A percentile compares a stretch with the other conserved stretches of the same genome.
Conservation (phyloP, 495 filamentous ascomycete species). For the Viridothelium virens region DNA sequence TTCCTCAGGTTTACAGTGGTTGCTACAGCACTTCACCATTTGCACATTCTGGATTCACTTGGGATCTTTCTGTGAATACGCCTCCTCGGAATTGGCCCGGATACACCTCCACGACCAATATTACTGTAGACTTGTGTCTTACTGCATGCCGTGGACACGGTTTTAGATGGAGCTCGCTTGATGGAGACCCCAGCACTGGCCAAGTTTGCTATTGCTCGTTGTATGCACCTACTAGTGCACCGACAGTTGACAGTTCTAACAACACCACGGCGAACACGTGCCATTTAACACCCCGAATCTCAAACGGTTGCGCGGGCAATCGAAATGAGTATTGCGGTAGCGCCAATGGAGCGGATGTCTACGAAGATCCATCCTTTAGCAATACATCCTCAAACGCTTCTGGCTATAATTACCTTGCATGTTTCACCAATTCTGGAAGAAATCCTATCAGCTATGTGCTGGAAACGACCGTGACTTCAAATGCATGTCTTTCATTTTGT, state of each 20-base stretch:
- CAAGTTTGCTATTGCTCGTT: not conserved
- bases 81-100: constrained; percentile 3
- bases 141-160: constrained; percentile 12
- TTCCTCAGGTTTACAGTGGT: constrained; percentile 10
- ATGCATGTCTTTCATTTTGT: constrained; percentile 1
- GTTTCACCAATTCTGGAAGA: constrained; percentile 6
- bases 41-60: not conserved
- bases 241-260: not conserved
- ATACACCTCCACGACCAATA: constrained; percentile 5
- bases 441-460: constrained; percentile 5
- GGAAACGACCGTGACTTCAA: not conserved
- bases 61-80: not conserved
- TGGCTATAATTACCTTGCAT: constrained; percentile 11
- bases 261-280: constrained; percentile 11
- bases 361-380: constrained; percentile 11
- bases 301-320: constrained; percentile 13
- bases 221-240: not conserved
- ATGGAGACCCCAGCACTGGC: not conserved
- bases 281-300: constrained; percentile 4
- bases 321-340: constrained; percentile 11
- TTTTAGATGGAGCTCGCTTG: not conserved
- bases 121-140: constrained; percentile 10
- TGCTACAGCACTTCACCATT: constrained; percentile 9
- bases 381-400: not conserved
- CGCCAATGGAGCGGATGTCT: constrained; percentile 2